Percentiles rank a stretch among this genome's conserved stretches.
Conservation (phyloP, 176 grass and related monocot genomes). For the Leersia perrieri region DNA sequence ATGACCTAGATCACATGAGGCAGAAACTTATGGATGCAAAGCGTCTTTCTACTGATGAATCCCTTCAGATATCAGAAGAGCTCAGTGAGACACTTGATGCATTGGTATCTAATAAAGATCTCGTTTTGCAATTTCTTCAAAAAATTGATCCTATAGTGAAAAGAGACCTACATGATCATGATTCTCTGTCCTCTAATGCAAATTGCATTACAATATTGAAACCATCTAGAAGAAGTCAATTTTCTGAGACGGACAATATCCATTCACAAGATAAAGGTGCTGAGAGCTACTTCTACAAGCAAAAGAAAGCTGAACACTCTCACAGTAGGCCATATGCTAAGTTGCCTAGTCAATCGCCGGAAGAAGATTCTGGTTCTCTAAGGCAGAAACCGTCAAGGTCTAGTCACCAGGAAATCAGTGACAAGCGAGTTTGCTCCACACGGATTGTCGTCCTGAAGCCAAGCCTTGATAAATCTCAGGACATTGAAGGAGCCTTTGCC, state of each 20-base stretch:
- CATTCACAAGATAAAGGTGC: conserved; percentile 31
- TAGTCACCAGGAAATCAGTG: conserved; percentile 38
- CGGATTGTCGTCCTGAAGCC: conserved; percentile 91
- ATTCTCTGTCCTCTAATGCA: conserved; percentile 52
- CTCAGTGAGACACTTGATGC: conserved; percentile 78
- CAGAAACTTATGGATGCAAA: conserved; percentile 86
- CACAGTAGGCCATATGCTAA: conserved; percentile 43
- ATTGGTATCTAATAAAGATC: conserved; percentile 73
- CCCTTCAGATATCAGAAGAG: conserved; percentile 66
- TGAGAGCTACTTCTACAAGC: conserved; percentile 25
- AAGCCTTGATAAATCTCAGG: conserved; percentile 59
- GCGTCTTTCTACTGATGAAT: conserved; percentile 61
- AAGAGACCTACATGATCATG: conserved; percentile 50
- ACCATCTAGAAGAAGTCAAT: conserved; percentile 55
- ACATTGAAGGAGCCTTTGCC: conserved; percentile 37
- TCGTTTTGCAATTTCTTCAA: conserved; percentile 79
- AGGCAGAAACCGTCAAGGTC: conserved; percentile 68
- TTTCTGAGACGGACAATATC: conserved; percentile 5
- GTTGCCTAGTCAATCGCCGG: conserved; percentile 23
- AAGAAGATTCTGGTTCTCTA: conserved; percentile 56
- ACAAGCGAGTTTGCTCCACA: conserved; percentile 49
- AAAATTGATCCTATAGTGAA: conserved; percentile 60
- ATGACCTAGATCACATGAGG: conserved; percentile 65
- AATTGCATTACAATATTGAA: conserved; percentile 89
- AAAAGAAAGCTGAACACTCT: conserved; percentile 41